Percentiles rank a stretch among this genome's conserved stretches.
These are phyloP conservation scores for Hypoxylon sp. DNA, from an alignment of 2,329 filamentous ascomycete species.

Conservation along the genomic window DNA sequence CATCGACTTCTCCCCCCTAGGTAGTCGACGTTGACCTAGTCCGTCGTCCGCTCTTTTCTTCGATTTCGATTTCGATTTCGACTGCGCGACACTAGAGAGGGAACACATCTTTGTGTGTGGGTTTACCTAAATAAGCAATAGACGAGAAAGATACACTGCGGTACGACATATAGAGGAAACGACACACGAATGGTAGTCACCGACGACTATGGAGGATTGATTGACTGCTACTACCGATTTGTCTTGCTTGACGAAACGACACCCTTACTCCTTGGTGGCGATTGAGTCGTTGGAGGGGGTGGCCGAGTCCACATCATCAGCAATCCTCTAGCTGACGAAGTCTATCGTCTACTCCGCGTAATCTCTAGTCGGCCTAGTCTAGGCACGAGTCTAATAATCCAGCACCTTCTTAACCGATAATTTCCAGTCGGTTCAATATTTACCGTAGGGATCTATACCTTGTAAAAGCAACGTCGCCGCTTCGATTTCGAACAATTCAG, in stretches of 20 bases:
- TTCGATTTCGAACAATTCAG: slow-evolving; percentile 9
- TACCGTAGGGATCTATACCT: slow-evolving; percentile 7
- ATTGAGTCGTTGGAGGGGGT: slow-evolving; percentile 37
- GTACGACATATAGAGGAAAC: slow-evolving; percentile 34
- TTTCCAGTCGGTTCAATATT: slow-evolving; percentile 1
- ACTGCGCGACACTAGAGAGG: slow-evolving; percentile 35
- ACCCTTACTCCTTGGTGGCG: slow-evolving; percentile 42
- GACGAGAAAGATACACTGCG: slow-evolving; percentile 26
- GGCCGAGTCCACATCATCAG: slow-evolving; percentile 41
- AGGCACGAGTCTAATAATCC: slow-evolving; percentile 24
- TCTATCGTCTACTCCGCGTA: slow-evolving; percentile 40
- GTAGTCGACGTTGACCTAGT: slow-evolving; percentile 34
- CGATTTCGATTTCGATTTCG: slow-evolving; percentile 8
- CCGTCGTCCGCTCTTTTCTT: slow-evolving; percentile 37
- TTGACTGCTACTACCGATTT: slow-evolving; percentile 38
- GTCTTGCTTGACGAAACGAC: slow-evolving; percentile 39
- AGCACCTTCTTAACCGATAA: slow-evolving; percentile 8
- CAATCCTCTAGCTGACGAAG: slow-evolving; percentile 41
- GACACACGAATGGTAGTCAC: slow-evolving; percentile 47
- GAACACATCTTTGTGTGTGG: slow-evolving; percentile 29
- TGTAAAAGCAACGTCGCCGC: slow-evolving; percentile 9
- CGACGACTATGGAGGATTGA: slow-evolving; percentile 49
- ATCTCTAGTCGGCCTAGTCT: slow-evolving; percentile 29
- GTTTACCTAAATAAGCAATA: slow-evolving; percentile 34
- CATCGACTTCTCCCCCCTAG: slow-evolving; percentile 3